These are phyloP conservation scores for Silene conica DNA, from an alignment of 148 eudicot species.

Conservation along the genomic window DNA sequence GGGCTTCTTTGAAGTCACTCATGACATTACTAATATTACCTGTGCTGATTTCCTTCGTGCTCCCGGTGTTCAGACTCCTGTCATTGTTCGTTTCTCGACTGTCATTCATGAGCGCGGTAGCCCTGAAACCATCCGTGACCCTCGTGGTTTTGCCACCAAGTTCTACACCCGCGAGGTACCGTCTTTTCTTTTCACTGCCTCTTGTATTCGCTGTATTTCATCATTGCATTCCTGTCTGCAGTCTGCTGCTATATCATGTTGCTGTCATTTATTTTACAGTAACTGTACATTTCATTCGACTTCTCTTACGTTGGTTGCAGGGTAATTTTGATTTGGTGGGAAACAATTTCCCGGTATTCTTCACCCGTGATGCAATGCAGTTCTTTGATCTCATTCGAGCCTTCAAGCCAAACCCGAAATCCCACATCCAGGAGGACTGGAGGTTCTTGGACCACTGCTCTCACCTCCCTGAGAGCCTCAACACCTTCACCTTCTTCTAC, in stretches of 20 bases:
- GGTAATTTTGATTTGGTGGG: slow-evolving; percentile 96
- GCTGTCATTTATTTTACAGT: too few species aligned
- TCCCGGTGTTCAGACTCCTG: slow-evolving; percentile 92
- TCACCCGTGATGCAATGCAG: slow-evolving; percentile 83
- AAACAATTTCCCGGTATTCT: slow-evolving; percentile 93
- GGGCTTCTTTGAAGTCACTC: slow-evolving; percentile 86
- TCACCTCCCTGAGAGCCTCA: slow-evolving; percentile 77
- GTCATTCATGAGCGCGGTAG: slow-evolving; percentile 97
- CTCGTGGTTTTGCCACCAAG: slow-evolving; percentile 92
- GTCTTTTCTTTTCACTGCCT: not conserved
- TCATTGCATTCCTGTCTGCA: not conserved
- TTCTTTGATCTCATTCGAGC: slow-evolving; percentile 88
- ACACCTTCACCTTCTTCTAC: slow-evolving; percentile 74
- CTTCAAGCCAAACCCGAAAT: slow-evolving; percentile 86
- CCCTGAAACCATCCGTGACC: slow-evolving; percentile 90
- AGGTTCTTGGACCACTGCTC: slow-evolving; percentile 84
- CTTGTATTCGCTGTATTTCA: not conserved
- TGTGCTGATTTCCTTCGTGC: slow-evolving; percentile 93
- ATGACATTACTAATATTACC: slow-evolving; percentile 72
- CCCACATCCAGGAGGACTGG: slow-evolving; percentile 95
- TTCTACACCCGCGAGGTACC: slow-evolving; percentile 90
- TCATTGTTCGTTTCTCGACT: slow-evolving; percentile 93
- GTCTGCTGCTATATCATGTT: too few species aligned
- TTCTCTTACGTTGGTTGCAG: slow-evolving; percentile 30
- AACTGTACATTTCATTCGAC: not conserved